Percentiles rank a stretch among this genome's conserved stretches.
These are phyloP conservation scores for Aspergillus pseudoviridinutans DNA, from an alignment of 2,329 filamentous ascomycete species.

Conservation along the genomic window DNA sequence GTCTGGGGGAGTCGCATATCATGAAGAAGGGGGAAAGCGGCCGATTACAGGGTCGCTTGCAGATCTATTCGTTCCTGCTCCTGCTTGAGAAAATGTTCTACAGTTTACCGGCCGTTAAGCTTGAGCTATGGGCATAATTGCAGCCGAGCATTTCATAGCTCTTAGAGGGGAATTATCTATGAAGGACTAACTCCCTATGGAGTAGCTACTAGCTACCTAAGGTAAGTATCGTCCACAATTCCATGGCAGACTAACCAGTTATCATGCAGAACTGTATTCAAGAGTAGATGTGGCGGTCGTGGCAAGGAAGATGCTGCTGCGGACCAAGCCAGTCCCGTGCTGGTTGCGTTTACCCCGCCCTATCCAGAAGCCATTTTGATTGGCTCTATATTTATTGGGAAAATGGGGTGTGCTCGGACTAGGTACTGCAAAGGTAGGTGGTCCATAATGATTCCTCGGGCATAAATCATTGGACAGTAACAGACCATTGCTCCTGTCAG, in stretches of 20 bases:
- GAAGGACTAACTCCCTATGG: not conserved
- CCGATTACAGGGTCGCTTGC: not conserved
- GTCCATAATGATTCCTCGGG: not conserved
- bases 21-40: not conserved
- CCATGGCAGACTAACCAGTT: not conserved
- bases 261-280: not conserved
- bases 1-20: not conserved
- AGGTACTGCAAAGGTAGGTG: not conserved
- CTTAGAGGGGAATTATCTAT: not conserved
- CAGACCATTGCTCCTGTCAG: not conserved
- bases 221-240: not conserved
- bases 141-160: not conserved
- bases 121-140: not conserved
- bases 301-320: conserved; percentile 6
- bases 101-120: not conserved
- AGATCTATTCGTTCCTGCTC: not conserved
- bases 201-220: not conserved
- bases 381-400: not conserved
- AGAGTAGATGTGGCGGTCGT: not conserved
- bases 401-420: not conserved
- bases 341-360: conserved; percentile 12
- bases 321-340: conserved; percentile 18
- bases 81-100: not conserved
- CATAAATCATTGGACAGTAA: not conserved
- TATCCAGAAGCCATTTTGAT: not conserved